Base-by-base conservation (phyloP, 495 filamentous ascomycete species). In the Pyrenula aspistea region DNA sequence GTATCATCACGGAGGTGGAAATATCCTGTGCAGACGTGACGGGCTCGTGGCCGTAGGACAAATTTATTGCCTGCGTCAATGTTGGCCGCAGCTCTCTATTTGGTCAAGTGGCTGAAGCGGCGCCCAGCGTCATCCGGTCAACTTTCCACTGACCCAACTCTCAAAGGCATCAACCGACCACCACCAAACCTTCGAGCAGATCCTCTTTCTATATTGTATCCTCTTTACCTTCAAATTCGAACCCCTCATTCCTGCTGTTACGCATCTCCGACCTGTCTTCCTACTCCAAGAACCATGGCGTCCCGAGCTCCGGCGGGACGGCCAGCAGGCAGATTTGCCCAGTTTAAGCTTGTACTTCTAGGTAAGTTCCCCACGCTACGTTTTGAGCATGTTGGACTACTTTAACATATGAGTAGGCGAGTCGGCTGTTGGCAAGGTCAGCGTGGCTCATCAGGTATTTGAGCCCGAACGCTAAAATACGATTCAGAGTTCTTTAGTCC, bases 281-380 rank as follows among this genome's bases (percentile, higher is more conserved):
- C 31, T 42, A 4, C 31, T 15, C 15, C 31, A 4, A 15, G 55
- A 56, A 73, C 55, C 67, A 96, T 96, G 91, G 86, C 90, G 68
- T 78, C 87, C 66, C 78, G 91, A 76, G 78, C 83, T 68, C 81
- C 85, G 69, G 80, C 87, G 70, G 79, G 80, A 67, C 84, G 89
- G 60, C 80, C 81, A 55, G 88, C 87, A 67, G 83, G 77, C 62
- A 86, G 91, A 64, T 98, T 98, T 73, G 93, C 93, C 61, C 93
- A 98, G 78, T 98, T 98, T 76, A 98, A 98, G 79, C 83, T 98
- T 64, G 93, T 98, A 57, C 77, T 98, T 65, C 77, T 98, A 59
- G 93, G 93, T 96, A 79, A 58, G 81, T 66, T 58, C 52, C 54
- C 25, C 48, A 53, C 19, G 48, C 47, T 22, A 24, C 50, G 20